phyloP scores from a whole-genome alignment of 305 asterid genomes.

The Solanum hybrid region DNA sequence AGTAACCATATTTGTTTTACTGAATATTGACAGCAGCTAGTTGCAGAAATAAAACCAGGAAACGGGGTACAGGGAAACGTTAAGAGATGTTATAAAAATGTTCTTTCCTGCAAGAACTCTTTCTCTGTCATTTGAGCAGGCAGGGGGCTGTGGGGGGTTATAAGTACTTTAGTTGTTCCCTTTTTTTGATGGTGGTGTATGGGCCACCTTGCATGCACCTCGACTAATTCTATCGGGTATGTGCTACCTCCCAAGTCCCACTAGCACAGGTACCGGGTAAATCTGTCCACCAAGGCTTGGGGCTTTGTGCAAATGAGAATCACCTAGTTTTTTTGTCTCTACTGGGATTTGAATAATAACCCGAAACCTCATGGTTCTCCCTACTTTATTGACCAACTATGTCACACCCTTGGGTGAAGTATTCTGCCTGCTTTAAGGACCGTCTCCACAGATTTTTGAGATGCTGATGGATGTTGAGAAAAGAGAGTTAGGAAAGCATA shows the following conservation, averaged over 20 bases:
- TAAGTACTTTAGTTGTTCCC: background rate
- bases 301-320: background rate
- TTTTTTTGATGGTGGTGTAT: background rate
- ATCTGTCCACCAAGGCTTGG: background rate
- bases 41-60: background rate
- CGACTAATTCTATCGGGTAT: background rate
- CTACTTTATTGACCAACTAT: background rate
- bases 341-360: background rate
- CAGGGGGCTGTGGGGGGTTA: background rate
- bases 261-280: background rate
- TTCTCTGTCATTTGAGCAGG: background rate
- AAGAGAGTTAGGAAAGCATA: slow-evolving; percentile 11
- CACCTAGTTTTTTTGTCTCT: background rate
- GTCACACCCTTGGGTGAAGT: background rate
- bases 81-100: background rate
- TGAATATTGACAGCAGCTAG: background rate
- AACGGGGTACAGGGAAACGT: background rate
- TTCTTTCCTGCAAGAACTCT: background rate
- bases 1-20: background rate
- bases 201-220: background rate
- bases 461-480: background rate
- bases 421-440: background rate
- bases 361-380: background rate
- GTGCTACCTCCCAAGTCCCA: background rate
- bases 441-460: background rate